phyloP scores from a whole-genome alignment of 805 yeast genomes.

The Candida lessepsii region DNA sequence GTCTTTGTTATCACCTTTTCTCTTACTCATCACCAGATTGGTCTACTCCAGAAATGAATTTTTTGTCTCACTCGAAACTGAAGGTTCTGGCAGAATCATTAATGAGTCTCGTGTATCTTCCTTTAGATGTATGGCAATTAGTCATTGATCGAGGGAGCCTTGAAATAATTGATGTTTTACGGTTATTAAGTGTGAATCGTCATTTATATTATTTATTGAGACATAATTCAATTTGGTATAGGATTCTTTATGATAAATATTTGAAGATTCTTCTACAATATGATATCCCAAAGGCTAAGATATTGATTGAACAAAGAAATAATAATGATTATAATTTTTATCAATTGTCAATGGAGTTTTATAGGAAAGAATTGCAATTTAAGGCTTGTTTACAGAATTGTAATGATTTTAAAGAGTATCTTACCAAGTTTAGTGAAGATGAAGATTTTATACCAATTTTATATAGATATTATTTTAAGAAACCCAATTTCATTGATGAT shows the following conservation, averaged over 20 bases:
- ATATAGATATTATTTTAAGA: constrained; percentile 8
- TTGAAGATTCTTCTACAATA: constrained; percentile 8
- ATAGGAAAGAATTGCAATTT: constrained; percentile 5
- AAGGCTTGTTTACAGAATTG: constrained; percentile 3
- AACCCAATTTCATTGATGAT: not conserved
- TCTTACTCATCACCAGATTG: constrained; percentile 35
- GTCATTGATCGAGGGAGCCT: constrained; percentile 14
- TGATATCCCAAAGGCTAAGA: constrained; percentile 7
- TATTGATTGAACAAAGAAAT: constrained; percentile 1
- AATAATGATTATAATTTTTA: constrained; percentile 6
- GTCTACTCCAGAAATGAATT: not conserved
- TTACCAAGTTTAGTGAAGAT: constrained; percentile 15
- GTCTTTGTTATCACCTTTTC: constrained; percentile 20
- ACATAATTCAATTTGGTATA: constrained; percentile 18
- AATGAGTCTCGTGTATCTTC: constrained; percentile 10
- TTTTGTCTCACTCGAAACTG: not conserved
- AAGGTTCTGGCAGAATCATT: no score
- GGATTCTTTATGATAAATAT: constrained; percentile 9
- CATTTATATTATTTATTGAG: constrained; percentile 7
- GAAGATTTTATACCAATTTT: constrained; percentile 18
- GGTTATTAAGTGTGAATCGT: constrained; percentile 9
- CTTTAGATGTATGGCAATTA: constrained; percentile 19
- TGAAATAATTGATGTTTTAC: constrained; percentile 13
- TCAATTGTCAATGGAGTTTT: constrained; percentile 4
- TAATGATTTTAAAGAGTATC: constrained; percentile 11